Evolutionary conservation across 2,329 filamentous ascomycete species (phyloP).

Genomic region (Colletotrichum cordylinicola): DNA sequence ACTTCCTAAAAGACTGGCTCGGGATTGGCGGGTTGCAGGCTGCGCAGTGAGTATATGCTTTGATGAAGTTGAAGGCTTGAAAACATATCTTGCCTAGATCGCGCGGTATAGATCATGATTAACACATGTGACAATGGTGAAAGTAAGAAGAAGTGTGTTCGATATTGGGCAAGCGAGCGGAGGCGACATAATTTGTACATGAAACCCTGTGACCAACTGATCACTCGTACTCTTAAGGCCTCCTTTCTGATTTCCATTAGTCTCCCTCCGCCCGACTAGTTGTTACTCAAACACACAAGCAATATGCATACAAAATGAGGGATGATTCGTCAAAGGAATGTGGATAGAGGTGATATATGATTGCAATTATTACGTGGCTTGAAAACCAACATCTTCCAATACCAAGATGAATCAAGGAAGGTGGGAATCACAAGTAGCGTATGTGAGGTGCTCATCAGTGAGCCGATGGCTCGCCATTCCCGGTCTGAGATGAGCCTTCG

Average conservation of each 20-base stretch:
- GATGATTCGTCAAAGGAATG: not conserved
- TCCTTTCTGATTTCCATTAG: accelerated
- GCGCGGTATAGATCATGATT: accelerated
- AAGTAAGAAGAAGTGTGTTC: accelerated
- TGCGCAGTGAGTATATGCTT: not conserved
- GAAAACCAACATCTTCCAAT: not conserved
- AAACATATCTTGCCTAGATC: not conserved
- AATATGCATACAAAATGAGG: not conserved
- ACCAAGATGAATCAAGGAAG: not conserved
- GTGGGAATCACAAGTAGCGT: not conserved
- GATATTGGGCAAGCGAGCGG: not conserved
- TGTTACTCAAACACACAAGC: not conserved
- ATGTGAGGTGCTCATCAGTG: not conserved
- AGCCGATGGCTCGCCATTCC: not conserved
- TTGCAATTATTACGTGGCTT: accelerated
- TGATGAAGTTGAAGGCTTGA: accelerated
- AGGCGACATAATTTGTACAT: not conserved
- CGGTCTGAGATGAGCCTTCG: not conserved
- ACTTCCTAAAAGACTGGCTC: not conserved
- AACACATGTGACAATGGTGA: not conserved
- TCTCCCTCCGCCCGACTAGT: not conserved
- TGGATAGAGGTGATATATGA: not conserved
- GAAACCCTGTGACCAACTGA: not conserved
- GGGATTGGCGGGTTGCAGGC: not conserved
- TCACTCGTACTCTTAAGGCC: not conserved